Evolutionary conservation across 1,284 basidiomycete species (phyloP), one percentile per base, ranked within the genome.

Genomic region (Laetiporus sulphureus): DNA sequence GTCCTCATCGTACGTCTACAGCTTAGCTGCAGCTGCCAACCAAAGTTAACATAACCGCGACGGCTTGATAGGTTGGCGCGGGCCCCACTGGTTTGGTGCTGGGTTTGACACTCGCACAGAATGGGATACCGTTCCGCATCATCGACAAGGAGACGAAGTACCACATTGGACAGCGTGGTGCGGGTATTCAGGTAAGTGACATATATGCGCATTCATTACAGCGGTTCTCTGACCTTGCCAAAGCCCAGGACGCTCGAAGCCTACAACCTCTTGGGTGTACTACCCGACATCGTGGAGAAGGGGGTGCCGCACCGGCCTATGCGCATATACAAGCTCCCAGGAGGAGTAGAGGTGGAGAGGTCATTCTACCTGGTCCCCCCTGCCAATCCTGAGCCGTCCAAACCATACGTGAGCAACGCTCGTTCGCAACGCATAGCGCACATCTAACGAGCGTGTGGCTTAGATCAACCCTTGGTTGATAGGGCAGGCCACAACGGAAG

Each of bases 61-160:
- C 25, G 13, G 7, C 13, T 13, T 27, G 8, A 29, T 19, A 54
- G 53, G 49, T 44, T 21, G 53, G 53, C 10, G 39, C 48, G 16
- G 53, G 53, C 12, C 53, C 52, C 2, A 36, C 44, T 3, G 53
- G 52, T 5, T 42, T 55, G 13, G 42, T 47, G 10, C 21, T 38
- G 11, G 53, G 52, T 31, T 41, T 55, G 5, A 39, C 44, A 21
- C 41, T 55, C 7, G 32, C 38, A 2, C 34, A 48, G 30, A 45
- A 51, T 31, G 51, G 51, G 15, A 5, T 37, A 6, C 5, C n/a
- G 16, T 55, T 66, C n/a, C 62, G 64, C 22, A 56, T 65, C 21
- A 55, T 67, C 15, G 52, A 66, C 12, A 65, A 61, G 37, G 52
- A 52, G 21, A 36, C 21, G 4, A 34, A 47, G 0, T 36, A 51